Base-by-base conservation (phyloP, 495 filamentous ascomycete species). In the Penicillium ucsense region DNA sequence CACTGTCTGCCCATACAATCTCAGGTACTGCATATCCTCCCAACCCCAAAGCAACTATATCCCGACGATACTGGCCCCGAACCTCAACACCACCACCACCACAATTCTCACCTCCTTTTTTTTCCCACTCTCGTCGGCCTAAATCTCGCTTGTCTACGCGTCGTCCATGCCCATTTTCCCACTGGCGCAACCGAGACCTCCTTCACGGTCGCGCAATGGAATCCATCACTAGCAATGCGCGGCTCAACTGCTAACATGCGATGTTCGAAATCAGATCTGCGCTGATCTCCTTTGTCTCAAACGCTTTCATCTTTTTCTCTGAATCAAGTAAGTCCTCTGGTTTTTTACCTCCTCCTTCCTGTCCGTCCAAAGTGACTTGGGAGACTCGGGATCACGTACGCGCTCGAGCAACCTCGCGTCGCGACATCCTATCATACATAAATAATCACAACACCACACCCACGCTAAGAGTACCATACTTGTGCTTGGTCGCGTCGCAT, bases 1-100 rank as follows among this genome's bases (percentile, higher is more conserved):
- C 76, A 79, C 80, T 74, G 70, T 73, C 69, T 71, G 71, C 74
- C 74, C 72, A 65, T 62, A 72, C 60, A 69, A 67, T 20, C 68
- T 71, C 72, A 64, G 69, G 61, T 68, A 64, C 66, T 67, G 61
- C 63, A 67, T 64, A 66, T 59, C 59, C 57, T 56, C 54, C 42
- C 49, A 30, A 10, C 10, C 41, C 40, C 40, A 31, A 44, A 20
- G 46, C 60, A 52, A 60, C 56, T 53, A 64, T 57, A 64, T 53
- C 54, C 59, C 53, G 50, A 45, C 47, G 51, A 49, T 43, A 32
- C 51, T 43, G 34, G 48, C 37, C 61, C 51, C 52, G 39, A 43
- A 52, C 47, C 43, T 39, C 36, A 32, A 46, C 45, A 41, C 52
- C 48, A 54, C 48, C 41, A 38, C 52, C 52, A 54, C 48, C 46